Conservation (phyloP, 2,329 filamentous ascomycete species). For the Torrubiellomyces zombiae region DNA sequence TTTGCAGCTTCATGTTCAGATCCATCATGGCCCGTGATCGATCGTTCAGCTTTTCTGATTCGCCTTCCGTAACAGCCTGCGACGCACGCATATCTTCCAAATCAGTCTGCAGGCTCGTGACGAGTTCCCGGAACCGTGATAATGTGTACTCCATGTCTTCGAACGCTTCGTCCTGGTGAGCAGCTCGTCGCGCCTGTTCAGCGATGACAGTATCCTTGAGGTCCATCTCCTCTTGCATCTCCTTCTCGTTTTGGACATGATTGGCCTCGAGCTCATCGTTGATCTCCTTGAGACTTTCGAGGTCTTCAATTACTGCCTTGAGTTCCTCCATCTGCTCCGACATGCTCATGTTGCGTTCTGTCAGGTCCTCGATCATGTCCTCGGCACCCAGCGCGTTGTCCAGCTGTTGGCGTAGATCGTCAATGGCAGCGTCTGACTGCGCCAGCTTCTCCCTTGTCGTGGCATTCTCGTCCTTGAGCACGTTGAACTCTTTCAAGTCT, state of each 20-base stretch:
- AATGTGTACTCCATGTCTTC: conserved; percentile 86
- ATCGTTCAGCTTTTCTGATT: conserved; percentile 77
- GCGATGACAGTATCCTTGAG: conserved; percentile 69
- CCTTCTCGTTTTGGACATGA: conserved; percentile 82
- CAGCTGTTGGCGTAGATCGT: conserved; percentile 79
- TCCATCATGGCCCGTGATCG: conserved; percentile 93
- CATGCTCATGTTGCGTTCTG: conserved; percentile 71
- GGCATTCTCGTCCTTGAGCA: conserved; percentile 53
- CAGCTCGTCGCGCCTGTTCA: conserved; percentile 60
- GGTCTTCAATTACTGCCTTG: conserved; percentile 64
- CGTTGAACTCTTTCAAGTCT: conserved; percentile 51
- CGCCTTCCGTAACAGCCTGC: conserved; percentile 79
- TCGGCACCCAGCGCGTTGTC: conserved; percentile 79
- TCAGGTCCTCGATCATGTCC: conserved; percentile 85
- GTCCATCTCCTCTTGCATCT: conserved; percentile 86
- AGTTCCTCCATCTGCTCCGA: conserved; percentile 73
- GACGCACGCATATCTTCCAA: conserved; percentile 85
- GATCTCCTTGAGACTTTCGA: conserved; percentile 79
- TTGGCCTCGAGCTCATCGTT: conserved; percentile 91
- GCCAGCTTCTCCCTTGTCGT: conserved; percentile 55
- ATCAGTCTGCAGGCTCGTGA: conserved; percentile 70
- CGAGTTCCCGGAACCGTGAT: conserved; percentile 74
- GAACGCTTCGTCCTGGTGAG: conserved; percentile 61
- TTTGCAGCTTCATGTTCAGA: conserved; percentile 83
- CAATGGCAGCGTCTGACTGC: conserved; percentile 56